Conservation (phyloP, 106 monocot species). For the Dioscorea dumetorum region DNA sequence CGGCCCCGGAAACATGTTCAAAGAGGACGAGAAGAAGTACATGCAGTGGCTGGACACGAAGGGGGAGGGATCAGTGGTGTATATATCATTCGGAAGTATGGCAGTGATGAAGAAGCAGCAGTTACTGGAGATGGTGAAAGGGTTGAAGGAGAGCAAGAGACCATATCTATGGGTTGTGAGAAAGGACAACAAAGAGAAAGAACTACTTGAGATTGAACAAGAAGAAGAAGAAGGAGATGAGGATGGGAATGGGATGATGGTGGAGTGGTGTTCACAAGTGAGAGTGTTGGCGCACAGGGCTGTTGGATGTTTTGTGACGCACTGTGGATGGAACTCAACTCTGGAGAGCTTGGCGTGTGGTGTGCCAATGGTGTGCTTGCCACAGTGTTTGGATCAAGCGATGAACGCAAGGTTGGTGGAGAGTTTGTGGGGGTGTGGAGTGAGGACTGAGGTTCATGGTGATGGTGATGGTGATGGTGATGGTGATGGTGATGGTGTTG, state of each 20-base stretch:
- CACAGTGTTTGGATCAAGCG: slow-evolving; percentile 28
- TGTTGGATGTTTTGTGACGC: slow-evolving; percentile 51
- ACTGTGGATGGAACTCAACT: slow-evolving; percentile 55
- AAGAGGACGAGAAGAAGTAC: slow-evolving; percentile 23
- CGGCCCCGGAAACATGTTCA: slow-evolving; percentile 10
- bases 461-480: no score
- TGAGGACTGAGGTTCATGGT: slow-evolving; percentile 17
- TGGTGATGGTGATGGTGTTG: slow-evolving; percentile 17
- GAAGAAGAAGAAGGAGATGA: not conserved
- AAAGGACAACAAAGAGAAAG: slow-evolving; percentile 21
- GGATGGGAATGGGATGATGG: slow-evolving; percentile 15
- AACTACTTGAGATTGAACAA: slow-evolving; percentile 9
- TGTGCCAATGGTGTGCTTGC: slow-evolving; percentile 18
- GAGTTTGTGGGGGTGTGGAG: slow-evolving; percentile 26
- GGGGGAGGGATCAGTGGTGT: slow-evolving; percentile 33
- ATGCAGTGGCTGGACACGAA: slow-evolving; percentile 49
- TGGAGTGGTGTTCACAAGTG: slow-evolving; percentile 44
- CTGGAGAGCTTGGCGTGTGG: slow-evolving; percentile 31
- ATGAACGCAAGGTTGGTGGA: slow-evolving; percentile 30
- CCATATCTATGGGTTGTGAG: slow-evolving; percentile 47
- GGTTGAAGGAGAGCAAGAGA: slow-evolving; percentile 26
- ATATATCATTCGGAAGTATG: slow-evolving; percentile 49
- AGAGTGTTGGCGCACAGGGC: slow-evolving; percentile 30
- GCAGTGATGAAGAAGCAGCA: slow-evolving; percentile 20
- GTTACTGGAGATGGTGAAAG: slow-evolving; percentile 30